Base-by-base conservation (phyloP, 2,329 filamentous ascomycete genomes). In the Neoascochyta sp. region DNA sequence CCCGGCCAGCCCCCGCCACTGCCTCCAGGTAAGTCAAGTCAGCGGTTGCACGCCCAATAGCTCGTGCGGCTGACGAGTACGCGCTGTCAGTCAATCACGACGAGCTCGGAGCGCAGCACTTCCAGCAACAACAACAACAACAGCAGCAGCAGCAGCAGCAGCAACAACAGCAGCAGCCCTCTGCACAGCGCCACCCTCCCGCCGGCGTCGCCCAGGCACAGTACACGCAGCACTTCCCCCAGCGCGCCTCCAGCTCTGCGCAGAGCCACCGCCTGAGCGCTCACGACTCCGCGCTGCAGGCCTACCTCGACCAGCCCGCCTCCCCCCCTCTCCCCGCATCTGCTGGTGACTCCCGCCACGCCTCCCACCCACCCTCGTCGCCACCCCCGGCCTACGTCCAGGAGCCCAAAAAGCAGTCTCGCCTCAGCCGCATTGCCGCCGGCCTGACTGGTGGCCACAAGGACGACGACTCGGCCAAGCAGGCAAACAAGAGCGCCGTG, bases 71-170 rank as follows among this genome's bases (percentile, higher is more conserved):
- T 61, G 55, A 60, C 55, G 19, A 27, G 39, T 39, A 50, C 52
- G 53, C 53, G 43, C 50, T 48, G 43, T 43, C 45, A 54, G 55
- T 58, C 42, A 57, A 57, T n/a, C n/a, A n/a, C 50, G 48, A 59
- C 44, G 54, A 57, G 31, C 43, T 47, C 30, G 36, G 38, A 29
- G 36, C 46, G 8, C 36, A 35, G 36, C 32, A 33, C 32, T 29
- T 31, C 11, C 29, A 38, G 23, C 36, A 39, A 14, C 16, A 32
- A 3, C 30, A 37, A 9, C 43, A 42, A 27, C 36, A 24, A 19
- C 20, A 18, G 21, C 32, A 36, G 36, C 32, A 40, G 9, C 41
- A 34, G 24, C 38, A 36, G 13, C 32, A 32, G 22, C 34, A 40
- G 17, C 40, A 37, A 10, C 34, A 36, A 13, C 24, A 28, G 22